Percentiles rank a stretch among this genome's conserved stretches.
phyloP scores from a whole-genome alignment of 768 basidiomycete species.

The Paxillus ammoniavirescens region DNA sequence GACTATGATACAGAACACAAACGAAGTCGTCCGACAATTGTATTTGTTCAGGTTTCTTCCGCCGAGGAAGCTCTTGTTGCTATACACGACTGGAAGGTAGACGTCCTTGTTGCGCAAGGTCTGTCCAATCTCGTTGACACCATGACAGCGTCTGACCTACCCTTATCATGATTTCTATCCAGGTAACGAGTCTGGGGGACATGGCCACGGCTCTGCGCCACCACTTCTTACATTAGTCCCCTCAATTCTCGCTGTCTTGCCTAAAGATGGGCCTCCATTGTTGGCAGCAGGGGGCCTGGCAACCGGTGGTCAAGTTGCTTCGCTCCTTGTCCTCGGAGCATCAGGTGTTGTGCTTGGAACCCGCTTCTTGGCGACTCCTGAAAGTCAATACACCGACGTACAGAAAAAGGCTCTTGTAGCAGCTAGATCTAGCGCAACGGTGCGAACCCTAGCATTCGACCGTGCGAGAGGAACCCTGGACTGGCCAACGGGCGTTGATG shows the following conservation, averaged over 20 bases:
- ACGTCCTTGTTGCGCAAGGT: conserved; percentile 82
- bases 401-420: conserved; percentile 54
- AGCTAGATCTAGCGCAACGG: conserved; percentile 45
- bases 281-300: conserved; percentile 76
- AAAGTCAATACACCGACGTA: conserved; percentile 53
- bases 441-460: conserved; percentile 66
- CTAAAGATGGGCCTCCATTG: conserved; percentile 47
- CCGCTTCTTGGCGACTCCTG: conserved; percentile 67
- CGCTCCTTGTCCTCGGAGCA: conserved; percentile 64
- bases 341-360: conserved; percentile 72
- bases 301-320: conserved; percentile 62
- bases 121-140: conserved; percentile 3
- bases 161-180: conserved; percentile 4
- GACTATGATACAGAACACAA: conserved; percentile 46
- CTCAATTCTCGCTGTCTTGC: conserved; percentile 45
- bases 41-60: conserved; percentile 68
- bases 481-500: conserved; percentile 64
- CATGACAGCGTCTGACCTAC: neutral
- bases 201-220: conserved; percentile 56
- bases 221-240: conserved; percentile 63
- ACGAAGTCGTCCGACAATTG: conserved; percentile 42
- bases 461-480: conserved; percentile 50
- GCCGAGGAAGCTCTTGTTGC: conserved; percentile 60
- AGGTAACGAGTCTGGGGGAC: conserved; percentile 84
- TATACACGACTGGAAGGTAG: conserved; percentile 63